Evolutionary conservation across 163 green algal species (phyloP).

Genomic region (Prototheca stagnorum): DNA sequence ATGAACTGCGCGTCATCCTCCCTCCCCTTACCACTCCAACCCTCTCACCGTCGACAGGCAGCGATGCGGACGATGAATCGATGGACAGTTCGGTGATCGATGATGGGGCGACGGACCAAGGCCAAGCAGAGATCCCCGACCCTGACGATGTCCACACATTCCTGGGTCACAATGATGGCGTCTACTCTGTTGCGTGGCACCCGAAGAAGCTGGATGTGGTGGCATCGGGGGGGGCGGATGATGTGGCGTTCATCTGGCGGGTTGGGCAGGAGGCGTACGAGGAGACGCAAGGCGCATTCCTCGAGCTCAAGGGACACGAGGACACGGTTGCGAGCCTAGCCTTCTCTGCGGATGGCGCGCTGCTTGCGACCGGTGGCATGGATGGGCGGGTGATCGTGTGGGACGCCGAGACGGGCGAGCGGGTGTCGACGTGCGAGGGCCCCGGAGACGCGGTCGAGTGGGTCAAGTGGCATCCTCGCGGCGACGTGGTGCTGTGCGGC

Average conservation of each 20-base stretch:
- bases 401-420: slow-evolving; percentile 23
- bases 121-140: no score
- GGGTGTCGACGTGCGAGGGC: slow-evolving; percentile 61
- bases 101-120: no score
- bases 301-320: slow-evolving; percentile 49
- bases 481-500: slow-evolving; percentile 74
- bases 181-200: slow-evolving; percentile 60
- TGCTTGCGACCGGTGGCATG: slow-evolving; percentile 74
- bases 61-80: background rate
- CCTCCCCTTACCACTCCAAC: no score
- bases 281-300: slow-evolving; percentile 27
- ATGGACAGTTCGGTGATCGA: slow-evolving; percentile 3
- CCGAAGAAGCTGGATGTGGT: slow-evolving; percentile 37
- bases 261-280: slow-evolving; percentile 51
- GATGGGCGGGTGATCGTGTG: slow-evolving; percentile 74
- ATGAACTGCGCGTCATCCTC: no score
- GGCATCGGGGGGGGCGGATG: slow-evolving; percentile 56
- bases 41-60: no score
- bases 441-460: slow-evolving; percentile 72
- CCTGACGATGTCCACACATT: slow-evolving; percentile 45
- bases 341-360: slow-evolving; percentile 44
- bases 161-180: slow-evolving; percentile 36
- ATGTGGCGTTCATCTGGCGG: slow-evolving; percentile 54
- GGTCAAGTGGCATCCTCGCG: slow-evolving; percentile 83
- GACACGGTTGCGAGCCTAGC: slow-evolving; percentile 56